Conservation (phyloP, 768 basidiomycete species). For the Hydnomerulius pinastri region DNA sequence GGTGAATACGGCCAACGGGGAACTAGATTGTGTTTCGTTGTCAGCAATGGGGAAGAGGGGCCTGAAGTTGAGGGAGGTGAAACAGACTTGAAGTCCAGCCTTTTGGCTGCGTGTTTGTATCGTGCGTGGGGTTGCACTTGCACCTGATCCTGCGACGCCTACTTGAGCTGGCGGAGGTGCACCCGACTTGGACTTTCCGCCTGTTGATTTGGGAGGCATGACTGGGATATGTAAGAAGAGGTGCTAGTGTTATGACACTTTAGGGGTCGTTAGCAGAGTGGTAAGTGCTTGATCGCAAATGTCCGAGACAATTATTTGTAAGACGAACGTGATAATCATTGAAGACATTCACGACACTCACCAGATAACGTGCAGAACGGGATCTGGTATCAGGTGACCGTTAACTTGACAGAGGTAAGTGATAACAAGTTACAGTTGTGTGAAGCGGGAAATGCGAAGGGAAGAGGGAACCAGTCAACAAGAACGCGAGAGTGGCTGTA, state of each 20-base stretch:
- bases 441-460: neutral
- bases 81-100: conserved; percentile 81
- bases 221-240: conserved; percentile 1
- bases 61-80: neutral
- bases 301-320: neutral
- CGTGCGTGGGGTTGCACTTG: conserved; percentile 35
- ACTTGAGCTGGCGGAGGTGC: conserved; percentile 15
- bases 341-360: neutral
- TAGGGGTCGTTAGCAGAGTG: neutral
- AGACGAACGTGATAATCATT: neutral
- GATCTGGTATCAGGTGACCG: no score
- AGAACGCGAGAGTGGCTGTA: conserved; percentile 3
- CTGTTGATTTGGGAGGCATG: conserved; percentile 57
- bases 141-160: conserved; percentile 27
- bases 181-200: conserved; percentile 64
- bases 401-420: no score
- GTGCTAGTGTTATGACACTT: neutral
- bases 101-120: conserved; percentile 77
- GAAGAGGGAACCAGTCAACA: conserved; percentile 4
- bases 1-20: conserved; percentile 96
- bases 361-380: neutral
- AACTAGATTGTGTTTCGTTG: conserved; percentile 53
- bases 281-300: neutral
- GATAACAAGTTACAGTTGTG: neutral
- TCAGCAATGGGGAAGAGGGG: neutral